Base-by-base conservation (phyloP, 2,329 filamentous ascomycete genomes). In the Apiospora pterosperma region DNA sequence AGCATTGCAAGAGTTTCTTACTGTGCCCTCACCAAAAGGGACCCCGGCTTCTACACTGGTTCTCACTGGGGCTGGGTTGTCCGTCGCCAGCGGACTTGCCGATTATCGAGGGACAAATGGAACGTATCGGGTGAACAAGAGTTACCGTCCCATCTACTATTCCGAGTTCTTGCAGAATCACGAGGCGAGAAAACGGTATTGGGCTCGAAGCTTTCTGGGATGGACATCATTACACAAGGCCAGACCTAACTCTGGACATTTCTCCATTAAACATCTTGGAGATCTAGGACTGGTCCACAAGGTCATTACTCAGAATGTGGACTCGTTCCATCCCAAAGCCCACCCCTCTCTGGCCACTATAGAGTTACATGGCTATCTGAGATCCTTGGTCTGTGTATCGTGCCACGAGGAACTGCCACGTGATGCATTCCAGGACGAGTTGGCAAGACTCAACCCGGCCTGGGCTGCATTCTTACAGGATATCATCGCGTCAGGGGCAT, bases 231-330 rank as follows among this genome's bases (percentile, higher is more conserved):
- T 98, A 69, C 81, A 91, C 73, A 90, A 88, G 67, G 92, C 93
- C n/a, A 81, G 80, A 65, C 94, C 95, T 14, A 98, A 98, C 74
- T 80, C 82, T 3, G 89, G 89, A 2, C 96, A 99, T 79, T 84
- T 86, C 74, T 93, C 94, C 2, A 86, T 98, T 64, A 84, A 86
- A 62, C 84, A 90, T 68, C 81, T 98, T 39, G 91, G 88, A 3
- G 78, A 84, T 5, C 80, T 96, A 69, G 94, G 93, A 2, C 78
- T 93, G 61, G 82, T 97, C 48, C 86, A 85, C 64, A 87, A 82
- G 62, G 92, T 97, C 65, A 88, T 99, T 70, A 98, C 96, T 44
- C 96, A 99, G 76, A 98, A 98, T 74, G 96, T 99, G 62, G 96
- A 99, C 79, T 97, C 93, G 2, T 97, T 99, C 75, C 96, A 99